Conservation (phyloP, 2,329 filamentous ascomycete genomes). For the Sarocladium strictum region DNA sequence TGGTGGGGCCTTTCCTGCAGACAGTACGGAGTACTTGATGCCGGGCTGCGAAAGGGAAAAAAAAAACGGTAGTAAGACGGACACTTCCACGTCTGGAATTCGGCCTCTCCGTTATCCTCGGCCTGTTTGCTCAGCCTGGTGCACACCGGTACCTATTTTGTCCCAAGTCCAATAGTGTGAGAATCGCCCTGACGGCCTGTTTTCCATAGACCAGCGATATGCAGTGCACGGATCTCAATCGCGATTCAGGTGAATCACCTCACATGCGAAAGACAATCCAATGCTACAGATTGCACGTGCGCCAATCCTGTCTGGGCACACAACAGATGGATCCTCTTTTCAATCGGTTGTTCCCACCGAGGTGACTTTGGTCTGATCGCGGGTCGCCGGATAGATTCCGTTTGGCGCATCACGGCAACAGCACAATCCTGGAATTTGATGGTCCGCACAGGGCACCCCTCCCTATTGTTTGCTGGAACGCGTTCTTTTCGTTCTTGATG, state of each 20-base stretch:
- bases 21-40: background rate
- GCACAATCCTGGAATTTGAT: background rate
- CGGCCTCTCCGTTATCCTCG: background rate
- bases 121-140: background rate
- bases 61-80: background rate
- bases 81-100: background rate
- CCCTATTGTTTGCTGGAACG: constrained; percentile 5
- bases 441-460: constrained; percentile 1
- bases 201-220: background rate
- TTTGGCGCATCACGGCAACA: constrained; percentile 4
- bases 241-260: constrained; percentile 8
- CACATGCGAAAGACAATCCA: background rate
- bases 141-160: background rate
- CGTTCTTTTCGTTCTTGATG: constrained; percentile 6
- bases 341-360: constrained; percentile 1
- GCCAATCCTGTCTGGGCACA: background rate
- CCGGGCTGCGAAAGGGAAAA: background rate
- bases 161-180: background rate
- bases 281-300: background rate
- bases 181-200: background rate
- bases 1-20: background rate
- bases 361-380: background rate
- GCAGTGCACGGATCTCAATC: constrained; percentile 5
- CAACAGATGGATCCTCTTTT: background rate
- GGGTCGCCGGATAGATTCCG: constrained; percentile 3